Evolutionary conservation across 331 rosid genomes (phyloP).

Genomic region (Malus hybrid): DNA sequence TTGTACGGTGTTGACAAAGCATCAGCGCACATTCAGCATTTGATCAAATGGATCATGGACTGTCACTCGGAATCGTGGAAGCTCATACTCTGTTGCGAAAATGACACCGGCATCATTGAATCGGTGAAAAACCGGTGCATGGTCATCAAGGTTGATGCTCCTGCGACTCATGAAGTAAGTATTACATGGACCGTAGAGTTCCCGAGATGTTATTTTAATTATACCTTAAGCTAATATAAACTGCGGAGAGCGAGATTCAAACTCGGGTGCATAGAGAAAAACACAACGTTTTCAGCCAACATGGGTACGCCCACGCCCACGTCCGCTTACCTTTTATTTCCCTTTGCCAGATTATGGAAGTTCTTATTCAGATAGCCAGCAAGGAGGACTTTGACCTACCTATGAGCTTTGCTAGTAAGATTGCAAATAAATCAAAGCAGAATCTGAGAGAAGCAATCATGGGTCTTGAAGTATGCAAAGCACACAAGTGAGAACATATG

Average conservation of each 20-base stretch:
- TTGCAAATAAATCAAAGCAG: constrained; percentile 69
- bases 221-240: too few species aligned
- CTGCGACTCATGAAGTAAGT: constrained; percentile 65
- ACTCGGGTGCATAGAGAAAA: too few species aligned
- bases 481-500: constrained; percentile 61
- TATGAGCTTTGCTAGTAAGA: constrained; percentile 57
- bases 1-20: constrained; percentile 68
- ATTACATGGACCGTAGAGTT: background rate
- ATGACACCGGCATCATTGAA: constrained; percentile 47
- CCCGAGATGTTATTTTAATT: background rate
- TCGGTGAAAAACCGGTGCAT: constrained; percentile 53
- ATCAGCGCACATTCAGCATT: constrained; percentile 54
- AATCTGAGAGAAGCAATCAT: constrained; percentile 76
- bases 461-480: constrained; percentile 92
- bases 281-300: background rate
- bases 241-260: background rate
- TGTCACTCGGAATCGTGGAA: constrained; percentile 68
- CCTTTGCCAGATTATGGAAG: constrained; percentile 50
- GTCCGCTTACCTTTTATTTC: background rate
- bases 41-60: constrained; percentile 88
- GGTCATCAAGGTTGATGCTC: constrained; percentile 52
- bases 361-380: constrained; percentile 62
- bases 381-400: constrained; percentile 67
- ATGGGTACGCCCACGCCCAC: background rate
- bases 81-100: constrained; percentile 68